phyloP scores from a whole-genome alignment of 768 basidiomycete species.

The Glaciozyma martinii region DNA sequence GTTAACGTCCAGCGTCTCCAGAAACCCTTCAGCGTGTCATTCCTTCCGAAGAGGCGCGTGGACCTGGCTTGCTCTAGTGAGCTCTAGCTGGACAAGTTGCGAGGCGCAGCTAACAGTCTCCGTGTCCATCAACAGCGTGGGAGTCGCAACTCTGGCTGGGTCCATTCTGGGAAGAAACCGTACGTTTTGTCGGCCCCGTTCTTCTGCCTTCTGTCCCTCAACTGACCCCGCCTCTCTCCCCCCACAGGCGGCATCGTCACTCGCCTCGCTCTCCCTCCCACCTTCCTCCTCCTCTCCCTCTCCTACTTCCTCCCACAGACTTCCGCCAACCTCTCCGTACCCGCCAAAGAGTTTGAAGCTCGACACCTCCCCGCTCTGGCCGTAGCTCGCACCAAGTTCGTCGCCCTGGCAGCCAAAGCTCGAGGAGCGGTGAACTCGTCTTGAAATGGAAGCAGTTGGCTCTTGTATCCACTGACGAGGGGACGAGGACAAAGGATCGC shows the following conservation, averaged over 20 bases:
- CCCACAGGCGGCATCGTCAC: conserved; percentile 47
- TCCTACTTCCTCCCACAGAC: conserved; percentile 83
- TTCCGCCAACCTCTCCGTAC: conserved; percentile 56
- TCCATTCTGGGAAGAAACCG: conserved; percentile 79
- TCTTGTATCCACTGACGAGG: no score
- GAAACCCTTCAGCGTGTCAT: conserved; percentile 43
- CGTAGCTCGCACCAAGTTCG: neutral
- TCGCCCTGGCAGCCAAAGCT: neutral
- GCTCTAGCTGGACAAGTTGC: neutral
- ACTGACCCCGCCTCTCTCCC: neutral
- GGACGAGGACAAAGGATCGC: no score
- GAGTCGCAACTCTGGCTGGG: conserved; percentile 75
- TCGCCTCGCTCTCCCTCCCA: conserved; percentile 66
- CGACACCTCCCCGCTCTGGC: conserved; percentile 54
- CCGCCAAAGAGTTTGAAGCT: conserved; percentile 62
- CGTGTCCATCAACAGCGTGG: conserved; percentile 44
- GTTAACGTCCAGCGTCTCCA: no score
- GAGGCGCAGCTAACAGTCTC: neutral
- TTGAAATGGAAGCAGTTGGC: no score
- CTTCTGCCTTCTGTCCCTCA: neutral
- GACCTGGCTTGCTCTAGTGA: conserved; percentile 72
- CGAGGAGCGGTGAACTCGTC: no score
- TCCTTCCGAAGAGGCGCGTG: conserved; percentile 69
- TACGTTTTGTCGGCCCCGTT: conserved; percentile 12
- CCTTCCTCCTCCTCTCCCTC: conserved; percentile 59